Conservation (phyloP, 345 rosid genomes). For the Abelmoschus esculentus region DNA sequence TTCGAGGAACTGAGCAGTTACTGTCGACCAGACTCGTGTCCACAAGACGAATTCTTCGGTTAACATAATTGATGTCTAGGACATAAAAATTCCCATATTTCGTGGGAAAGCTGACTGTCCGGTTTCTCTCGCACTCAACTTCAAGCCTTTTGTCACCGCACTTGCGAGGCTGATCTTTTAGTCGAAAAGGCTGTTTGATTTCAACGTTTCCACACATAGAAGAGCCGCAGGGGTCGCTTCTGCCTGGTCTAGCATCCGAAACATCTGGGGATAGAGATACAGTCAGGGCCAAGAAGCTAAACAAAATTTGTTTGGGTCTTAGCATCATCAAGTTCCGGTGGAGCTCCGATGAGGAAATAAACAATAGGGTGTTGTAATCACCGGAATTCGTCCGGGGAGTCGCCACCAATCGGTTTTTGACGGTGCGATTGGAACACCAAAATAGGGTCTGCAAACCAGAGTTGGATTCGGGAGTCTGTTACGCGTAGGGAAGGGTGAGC, state of each 20-base stretch:
- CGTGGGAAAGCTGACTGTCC: background rate
- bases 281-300: background rate
- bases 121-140: background rate
- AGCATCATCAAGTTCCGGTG: background rate
- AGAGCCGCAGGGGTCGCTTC: background rate
- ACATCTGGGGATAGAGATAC: background rate
- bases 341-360: background rate
- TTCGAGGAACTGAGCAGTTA: background rate
- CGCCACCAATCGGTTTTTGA: too few relatives aligned
- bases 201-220: background rate
- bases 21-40: background rate
- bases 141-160: background rate
- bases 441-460: too few relatives aligned
- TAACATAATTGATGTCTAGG: background rate
- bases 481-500: too few relatives aligned
- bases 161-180: background rate
- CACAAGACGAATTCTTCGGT: background rate
- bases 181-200: background rate
- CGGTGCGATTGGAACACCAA: too few relatives aligned
- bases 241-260: background rate
- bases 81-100: background rate
- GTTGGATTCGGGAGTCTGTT: too few relatives aligned
- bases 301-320: background rate
- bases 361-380: background rate
- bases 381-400: too few relatives aligned